phyloP scores from a whole-genome alignment of 345 rosid genomes.

The Boechera stricta region DNA sequence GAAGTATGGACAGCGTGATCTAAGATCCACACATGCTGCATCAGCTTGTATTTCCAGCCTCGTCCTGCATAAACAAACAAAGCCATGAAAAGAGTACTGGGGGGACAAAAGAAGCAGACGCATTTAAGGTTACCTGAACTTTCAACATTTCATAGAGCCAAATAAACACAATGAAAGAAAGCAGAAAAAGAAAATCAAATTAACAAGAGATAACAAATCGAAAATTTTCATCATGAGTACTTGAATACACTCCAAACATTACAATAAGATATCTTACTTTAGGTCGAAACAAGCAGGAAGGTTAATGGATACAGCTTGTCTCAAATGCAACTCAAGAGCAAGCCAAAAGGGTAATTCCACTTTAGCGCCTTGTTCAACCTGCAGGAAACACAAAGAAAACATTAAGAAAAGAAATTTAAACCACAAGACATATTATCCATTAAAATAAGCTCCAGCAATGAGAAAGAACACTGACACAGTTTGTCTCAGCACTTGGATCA shows the following conservation, averaged over 20 bases:
- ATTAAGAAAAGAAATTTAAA: background rate
- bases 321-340: conserved; percentile 67
- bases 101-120: background rate
- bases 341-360: conserved; percentile 57
- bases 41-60: conserved; percentile 89
- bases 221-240: background rate
- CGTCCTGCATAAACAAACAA: conserved; percentile 52
- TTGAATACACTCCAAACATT: background rate
- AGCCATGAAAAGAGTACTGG: too few relatives aligned
- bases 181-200: too few relatives aligned
- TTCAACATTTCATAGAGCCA: background rate
- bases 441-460: background rate
- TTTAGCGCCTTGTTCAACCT: conserved; percentile 83
- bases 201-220: background rate
- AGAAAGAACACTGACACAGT: conserved; percentile 52
- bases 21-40: conserved; percentile 84
- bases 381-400: background rate
- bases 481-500: conserved; percentile 74
- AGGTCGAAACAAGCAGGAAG: conserved; percentile 75
- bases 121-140: background rate
- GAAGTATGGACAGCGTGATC: conserved; percentile 75
- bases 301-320: conserved; percentile 65
- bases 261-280: conserved; percentile 50
- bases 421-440: background rate
- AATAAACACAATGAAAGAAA: background rate